These are phyloP conservation scores for Dispira simplex DNA, from an alignment of 192 early-diverging fungal genomes.

Conservation along the genomic window DNA sequence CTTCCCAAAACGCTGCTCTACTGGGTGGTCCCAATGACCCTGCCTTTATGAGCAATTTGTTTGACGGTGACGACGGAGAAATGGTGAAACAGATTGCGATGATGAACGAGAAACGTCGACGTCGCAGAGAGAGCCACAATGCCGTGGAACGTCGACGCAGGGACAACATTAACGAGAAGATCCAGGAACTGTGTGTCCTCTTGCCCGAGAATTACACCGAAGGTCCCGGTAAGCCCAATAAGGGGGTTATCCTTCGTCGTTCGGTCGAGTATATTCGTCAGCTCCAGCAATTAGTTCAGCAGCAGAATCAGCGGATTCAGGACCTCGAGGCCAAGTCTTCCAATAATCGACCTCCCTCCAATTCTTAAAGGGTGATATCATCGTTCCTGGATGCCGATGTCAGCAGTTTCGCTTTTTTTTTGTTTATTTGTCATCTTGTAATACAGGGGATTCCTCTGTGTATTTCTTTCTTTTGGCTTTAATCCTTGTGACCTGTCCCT, in stretches of 20 bases:
- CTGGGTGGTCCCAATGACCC: constrained; percentile 13
- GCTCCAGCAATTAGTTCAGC: constrained; percentile 47
- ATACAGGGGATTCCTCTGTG: no score
- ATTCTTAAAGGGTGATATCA: no score
- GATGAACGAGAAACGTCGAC: constrained; percentile 71
- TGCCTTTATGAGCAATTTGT: constrained; percentile 15
- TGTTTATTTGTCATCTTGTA: no score
- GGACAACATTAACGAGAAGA: constrained; percentile 98
- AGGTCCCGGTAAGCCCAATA: constrained; percentile 79
- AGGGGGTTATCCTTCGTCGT: constrained; percentile 86
- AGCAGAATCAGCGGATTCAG: constrained; percentile 43
- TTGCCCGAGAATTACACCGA: constrained; percentile 69
- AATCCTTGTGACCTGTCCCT: no score
- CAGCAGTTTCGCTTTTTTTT: no score
- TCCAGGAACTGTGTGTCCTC: constrained; percentile 74
- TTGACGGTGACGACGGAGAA: constrained; percentile 6
- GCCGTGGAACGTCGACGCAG: constrained; percentile 90
- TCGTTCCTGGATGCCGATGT: no score
- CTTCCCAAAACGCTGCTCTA: constrained; percentile 21
- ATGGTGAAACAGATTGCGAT: constrained; percentile 14
- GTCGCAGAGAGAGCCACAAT: constrained; percentile 93
- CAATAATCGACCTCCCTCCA: no score
- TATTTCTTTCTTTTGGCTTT: no score
- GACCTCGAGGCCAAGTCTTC: constrained; percentile 74
- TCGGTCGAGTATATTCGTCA: constrained; percentile 88